phyloP scores from a whole-genome alignment of 2,329 filamentous ascomycete genomes.

The Monosporascus sp. region DNA sequence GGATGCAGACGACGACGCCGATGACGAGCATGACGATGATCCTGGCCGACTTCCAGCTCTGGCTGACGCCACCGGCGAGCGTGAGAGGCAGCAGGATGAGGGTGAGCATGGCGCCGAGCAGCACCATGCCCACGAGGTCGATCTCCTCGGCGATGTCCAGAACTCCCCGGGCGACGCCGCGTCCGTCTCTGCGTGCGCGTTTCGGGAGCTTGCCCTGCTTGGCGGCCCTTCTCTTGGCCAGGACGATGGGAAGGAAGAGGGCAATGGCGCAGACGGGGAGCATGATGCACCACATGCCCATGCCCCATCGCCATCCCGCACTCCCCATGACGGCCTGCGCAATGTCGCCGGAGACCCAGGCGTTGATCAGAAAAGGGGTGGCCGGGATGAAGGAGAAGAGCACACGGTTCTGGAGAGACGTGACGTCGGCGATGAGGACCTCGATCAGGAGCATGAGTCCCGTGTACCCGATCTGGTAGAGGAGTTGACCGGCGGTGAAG shows the following conservation, averaged over 20 bases:
- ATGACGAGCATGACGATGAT: conserved; percentile 40
- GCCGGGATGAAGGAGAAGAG: conserved; percentile 62
- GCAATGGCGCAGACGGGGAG: conserved; percentile 52
- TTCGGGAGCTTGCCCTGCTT: conserved; percentile 41
- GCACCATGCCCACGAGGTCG: conserved; percentile 38
- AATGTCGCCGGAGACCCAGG: conserved; percentile 57
- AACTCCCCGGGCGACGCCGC: conserved; percentile 19
- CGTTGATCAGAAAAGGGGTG: conserved; percentile 54
- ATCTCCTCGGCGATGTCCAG: conserved; percentile 42
- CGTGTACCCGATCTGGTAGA: conserved; percentile 62
- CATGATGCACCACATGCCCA: conserved; percentile 60
- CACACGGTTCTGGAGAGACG: conserved; percentile 56
- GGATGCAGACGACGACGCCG: conserved; percentile 39
- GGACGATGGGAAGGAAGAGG: conserved; percentile 44
- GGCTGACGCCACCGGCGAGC: conserved; percentile 36
- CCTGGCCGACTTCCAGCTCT: conserved; percentile 31
- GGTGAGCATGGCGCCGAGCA: conserved; percentile 40
- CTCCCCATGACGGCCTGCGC: conserved; percentile 41
- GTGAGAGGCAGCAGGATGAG: conserved; percentile 41
- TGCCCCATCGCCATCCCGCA: conserved; percentile 56
- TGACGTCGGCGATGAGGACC: conserved; percentile 59
- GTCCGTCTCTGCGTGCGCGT: conserved; percentile 26
- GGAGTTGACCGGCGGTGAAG: conserved; percentile 52
- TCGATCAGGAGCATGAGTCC: conserved; percentile 56
- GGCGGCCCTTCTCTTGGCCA: conserved; percentile 47